phyloP scores from a whole-genome alignment of 495 filamentous ascomycete species.

The Xylaria grammica region DNA sequence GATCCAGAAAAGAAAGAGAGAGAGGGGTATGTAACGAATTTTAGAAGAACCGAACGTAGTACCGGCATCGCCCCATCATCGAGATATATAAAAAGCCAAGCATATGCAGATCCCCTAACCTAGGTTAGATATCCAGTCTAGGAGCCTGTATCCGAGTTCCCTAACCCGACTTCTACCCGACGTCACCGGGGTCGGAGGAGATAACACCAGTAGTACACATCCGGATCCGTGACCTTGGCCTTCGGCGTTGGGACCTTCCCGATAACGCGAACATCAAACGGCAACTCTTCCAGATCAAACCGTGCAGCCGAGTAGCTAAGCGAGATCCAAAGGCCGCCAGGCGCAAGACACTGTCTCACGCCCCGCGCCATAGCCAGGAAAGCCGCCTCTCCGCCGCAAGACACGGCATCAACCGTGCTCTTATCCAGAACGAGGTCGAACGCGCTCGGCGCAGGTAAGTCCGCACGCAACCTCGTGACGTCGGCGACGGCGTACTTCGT shows the following conservation, averaged over 20 bases:
- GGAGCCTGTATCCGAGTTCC: too few species aligned
- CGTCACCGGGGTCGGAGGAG: constrained; percentile 37
- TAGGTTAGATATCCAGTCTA: background rate
- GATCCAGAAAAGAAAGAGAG: too few species aligned
- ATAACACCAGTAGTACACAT: constrained; percentile 45
- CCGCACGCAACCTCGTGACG: constrained; percentile 34
- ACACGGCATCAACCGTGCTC: constrained; percentile 47
- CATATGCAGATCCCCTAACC: too few species aligned
- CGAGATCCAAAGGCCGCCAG: constrained; percentile 45
- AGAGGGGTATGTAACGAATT: too few species aligned
- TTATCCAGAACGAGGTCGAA: constrained; percentile 48
- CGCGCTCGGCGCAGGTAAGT: background rate
- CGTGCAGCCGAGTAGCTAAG: constrained; percentile 45
- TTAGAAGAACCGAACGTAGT: too few species aligned
- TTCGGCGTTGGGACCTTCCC: constrained; percentile 42
- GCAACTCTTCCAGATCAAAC: constrained; percentile 32
- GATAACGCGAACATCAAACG: constrained; percentile 43
- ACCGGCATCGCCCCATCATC: too few species aligned
- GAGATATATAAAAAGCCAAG: too few species aligned
- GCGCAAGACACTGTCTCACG: constrained; percentile 32
- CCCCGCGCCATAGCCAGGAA: constrained; percentile 36
- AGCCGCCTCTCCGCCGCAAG: constrained; percentile 40
- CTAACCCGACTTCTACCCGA: too few species aligned
- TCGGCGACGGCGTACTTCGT: constrained; percentile 45
- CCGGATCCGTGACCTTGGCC: constrained; percentile 39